Conservation (phyloP, 176 grass and related monocot genomes). For the Triticum urartu region DNA sequence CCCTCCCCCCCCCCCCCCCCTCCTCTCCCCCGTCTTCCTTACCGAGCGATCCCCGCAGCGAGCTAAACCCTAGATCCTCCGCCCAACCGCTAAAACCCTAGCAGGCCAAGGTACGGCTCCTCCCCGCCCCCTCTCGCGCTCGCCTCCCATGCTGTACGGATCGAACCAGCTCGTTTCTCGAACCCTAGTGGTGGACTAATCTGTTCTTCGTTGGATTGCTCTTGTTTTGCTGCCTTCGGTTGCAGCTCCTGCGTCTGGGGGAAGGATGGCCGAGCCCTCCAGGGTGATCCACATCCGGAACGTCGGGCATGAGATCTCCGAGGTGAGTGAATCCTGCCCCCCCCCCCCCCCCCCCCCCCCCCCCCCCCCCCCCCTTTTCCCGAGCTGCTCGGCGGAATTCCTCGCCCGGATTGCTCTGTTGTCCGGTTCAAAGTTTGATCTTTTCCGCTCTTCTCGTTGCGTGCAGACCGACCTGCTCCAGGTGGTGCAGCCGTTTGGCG, state of each 20-base stretch:
- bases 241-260: not conserved
- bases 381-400: not conserved
- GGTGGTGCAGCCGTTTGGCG: slow-evolving; percentile 91
- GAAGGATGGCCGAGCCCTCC: slow-evolving; percentile 82
- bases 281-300: slow-evolving; percentile 98
- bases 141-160: not conserved
- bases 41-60: not conserved
- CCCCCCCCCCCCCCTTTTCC: not conserved
- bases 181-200: not conserved
- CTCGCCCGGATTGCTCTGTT: not conserved
- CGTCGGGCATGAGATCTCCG: slow-evolving; percentile 94
- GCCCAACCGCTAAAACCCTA: slow-evolving; percentile 19
- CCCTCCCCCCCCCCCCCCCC: not conserved
- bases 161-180: not conserved
- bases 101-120: not conserved
- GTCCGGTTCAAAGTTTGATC: not conserved
- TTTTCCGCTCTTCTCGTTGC: not conserved
- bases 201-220: not conserved
- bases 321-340: slow-evolving; percentile 43
- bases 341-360: not conserved
- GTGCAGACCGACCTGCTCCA: slow-evolving; percentile 83
- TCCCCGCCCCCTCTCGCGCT: not conserved
- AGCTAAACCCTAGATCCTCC: slow-evolving; percentile 32
- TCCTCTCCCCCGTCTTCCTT: not conserved
- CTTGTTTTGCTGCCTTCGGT: not conserved